These are phyloP conservation scores for Lepidium sativum DNA, from an alignment of 345 rosid genomes.

Conservation along the genomic window DNA sequence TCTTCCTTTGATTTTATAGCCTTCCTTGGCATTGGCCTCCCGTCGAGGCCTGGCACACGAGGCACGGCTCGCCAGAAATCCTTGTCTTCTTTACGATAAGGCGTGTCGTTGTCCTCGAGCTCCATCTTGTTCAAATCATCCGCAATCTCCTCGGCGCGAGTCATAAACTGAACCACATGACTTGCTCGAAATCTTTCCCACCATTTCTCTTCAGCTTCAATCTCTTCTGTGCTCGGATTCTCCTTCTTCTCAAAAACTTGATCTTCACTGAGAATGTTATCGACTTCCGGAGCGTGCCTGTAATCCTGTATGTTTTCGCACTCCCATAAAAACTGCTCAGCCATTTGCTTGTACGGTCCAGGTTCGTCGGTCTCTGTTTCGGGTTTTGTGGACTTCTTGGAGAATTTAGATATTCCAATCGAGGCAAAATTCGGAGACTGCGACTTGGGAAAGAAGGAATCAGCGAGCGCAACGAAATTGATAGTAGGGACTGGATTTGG, in stretches of 20 bases:
- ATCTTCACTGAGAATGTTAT: constrained; percentile 51
- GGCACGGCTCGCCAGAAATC: constrained; percentile 67
- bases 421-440: constrained; percentile 49
- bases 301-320: constrained; percentile 66
- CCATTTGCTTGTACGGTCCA: constrained; percentile 33
- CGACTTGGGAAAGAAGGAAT: constrained; percentile 24
- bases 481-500: constrained; percentile 49
- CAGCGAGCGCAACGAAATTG: constrained; percentile 37
- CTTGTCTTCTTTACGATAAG: constrained; percentile 60
- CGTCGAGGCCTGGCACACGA: constrained; percentile 63
- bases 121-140: constrained; percentile 55
- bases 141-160: constrained; percentile 53
- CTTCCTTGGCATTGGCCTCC: constrained; percentile 88
- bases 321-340: constrained; percentile 72
- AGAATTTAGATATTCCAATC: constrained; percentile 37
- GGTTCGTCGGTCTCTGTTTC: constrained; percentile 31
- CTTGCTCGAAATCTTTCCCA: constrained; percentile 53
- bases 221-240: constrained; percentile 57
- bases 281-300: constrained; percentile 75
- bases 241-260: constrained; percentile 55
- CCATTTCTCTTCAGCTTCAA: constrained; percentile 63
- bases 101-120: constrained; percentile 45
- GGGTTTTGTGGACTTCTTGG: constrained; percentile 26
- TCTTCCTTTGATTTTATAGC: constrained; percentile 57
- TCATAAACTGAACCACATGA: constrained; percentile 62